phyloP scores from a whole-genome alignment of 495 filamentous ascomycete species.

The Chaetomium tenue region DNA sequence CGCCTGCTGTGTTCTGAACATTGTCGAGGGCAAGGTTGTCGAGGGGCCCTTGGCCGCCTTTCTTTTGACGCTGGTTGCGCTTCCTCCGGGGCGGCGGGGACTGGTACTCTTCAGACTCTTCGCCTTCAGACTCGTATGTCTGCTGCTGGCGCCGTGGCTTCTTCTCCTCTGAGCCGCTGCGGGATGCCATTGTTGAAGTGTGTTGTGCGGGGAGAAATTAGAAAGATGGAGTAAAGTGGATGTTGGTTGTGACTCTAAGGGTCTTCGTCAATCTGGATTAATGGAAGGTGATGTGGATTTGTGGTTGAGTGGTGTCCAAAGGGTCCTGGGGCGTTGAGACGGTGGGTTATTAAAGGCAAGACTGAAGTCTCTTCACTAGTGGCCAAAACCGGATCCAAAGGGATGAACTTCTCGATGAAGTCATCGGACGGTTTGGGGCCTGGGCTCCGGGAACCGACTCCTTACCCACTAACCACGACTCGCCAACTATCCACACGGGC shows the following conservation, averaged over 20 bases:
- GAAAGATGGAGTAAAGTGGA: not conserved
- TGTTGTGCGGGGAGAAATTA: constrained; percentile 1
- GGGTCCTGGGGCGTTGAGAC: constrained; percentile 15
- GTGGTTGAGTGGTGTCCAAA: constrained; percentile 4
- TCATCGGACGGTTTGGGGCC: constrained; percentile 21
- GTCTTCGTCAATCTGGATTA: constrained; percentile 6
- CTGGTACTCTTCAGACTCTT: constrained; percentile 41
- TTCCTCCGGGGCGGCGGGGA: constrained; percentile 40
- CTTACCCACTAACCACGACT: constrained; percentile 16
- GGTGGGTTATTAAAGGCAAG: constrained; percentile 25
- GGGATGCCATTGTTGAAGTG: constrained; percentile 36
- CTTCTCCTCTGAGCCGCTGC: constrained; percentile 38
- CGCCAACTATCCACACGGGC: not conserved
- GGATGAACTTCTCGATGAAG: constrained; percentile 26
- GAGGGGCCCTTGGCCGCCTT: constrained; percentile 53
- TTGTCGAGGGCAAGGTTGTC: constrained; percentile 60
- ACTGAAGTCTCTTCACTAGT: not conserved
- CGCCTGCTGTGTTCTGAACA: constrained; percentile 64
- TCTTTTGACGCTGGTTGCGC: constrained; percentile 41
- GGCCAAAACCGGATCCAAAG: constrained; percentile 27
- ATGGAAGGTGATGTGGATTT: not conserved
- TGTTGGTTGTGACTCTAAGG: not conserved
- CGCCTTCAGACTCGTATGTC: constrained; percentile 44
- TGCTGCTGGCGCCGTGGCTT: constrained; percentile 35
- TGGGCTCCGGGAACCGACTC: not conserved